Percentiles rank a stretch among this genome's conserved stretches.
phyloP scores from a whole-genome alignment of 805 yeast species.

The Diddensiella santjacobensis region DNA sequence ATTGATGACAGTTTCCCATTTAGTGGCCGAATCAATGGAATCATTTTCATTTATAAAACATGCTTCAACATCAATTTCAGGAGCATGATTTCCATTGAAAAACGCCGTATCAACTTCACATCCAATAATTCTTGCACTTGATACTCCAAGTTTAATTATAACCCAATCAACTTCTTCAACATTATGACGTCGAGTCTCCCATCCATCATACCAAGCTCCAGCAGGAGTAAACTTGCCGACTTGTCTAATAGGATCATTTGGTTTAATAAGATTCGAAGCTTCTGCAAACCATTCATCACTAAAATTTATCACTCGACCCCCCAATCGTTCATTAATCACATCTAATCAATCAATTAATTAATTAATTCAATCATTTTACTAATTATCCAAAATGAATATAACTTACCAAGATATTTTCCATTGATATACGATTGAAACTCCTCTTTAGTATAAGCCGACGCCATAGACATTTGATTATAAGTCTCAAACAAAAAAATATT shows the following conservation, averaged over 20 bases:
- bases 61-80: conserved; percentile 82
- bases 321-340: conserved; percentile 79
- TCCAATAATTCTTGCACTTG: conserved; percentile 73
- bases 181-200: conserved; percentile 98
- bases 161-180: conserved; percentile 84
- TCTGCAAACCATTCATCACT: conserved; percentile 96
- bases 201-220: conserved; percentile 98
- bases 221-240: conserved; percentile 72
- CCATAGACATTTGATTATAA: not conserved
- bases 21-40: conserved; percentile 32
- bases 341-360: conserved; percentile 40
- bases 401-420: conserved; percentile 13
- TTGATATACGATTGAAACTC: conserved; percentile 2
- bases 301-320: conserved; percentile 64
- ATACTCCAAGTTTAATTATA: conserved; percentile 74
- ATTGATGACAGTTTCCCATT: conserved; percentile 71
- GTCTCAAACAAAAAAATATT: too few relatives aligned
- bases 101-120: conserved; percentile 91
- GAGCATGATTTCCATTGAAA: conserved; percentile 95
- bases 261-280: conserved; percentile 80
- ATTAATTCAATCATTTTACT: not conserved
- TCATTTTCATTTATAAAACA: conserved; percentile 31
- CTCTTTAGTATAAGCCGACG: not conserved
- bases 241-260: conserved; percentile 76
- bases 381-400: not conserved